A percentile compares a stretch with the other conserved stretches of the same genome.
These are phyloP conservation scores for Geotrichum phurueaensis DNA, from an alignment of 1,139 yeast species.

Conservation along the genomic window DNA sequence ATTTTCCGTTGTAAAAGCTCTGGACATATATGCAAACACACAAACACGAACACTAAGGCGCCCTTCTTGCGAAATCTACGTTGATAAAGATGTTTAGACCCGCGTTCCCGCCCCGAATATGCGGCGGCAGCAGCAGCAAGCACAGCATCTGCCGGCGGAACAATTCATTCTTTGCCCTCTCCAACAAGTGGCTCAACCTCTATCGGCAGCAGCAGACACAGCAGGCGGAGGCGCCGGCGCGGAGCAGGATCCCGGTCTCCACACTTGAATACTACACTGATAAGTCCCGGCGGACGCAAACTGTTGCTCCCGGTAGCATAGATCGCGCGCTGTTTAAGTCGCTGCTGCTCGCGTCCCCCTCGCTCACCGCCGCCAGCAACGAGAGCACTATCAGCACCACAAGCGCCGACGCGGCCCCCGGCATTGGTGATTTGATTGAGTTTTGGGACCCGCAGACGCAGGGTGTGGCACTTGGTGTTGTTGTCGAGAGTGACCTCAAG, in stretches of 20 bases:
- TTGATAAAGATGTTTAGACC: not conserved
- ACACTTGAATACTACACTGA: not conserved
- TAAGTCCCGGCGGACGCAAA: not conserved
- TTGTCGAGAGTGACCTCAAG: not conserved
- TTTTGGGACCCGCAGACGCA: not conserved
- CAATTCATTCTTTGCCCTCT: conserved; percentile 10
- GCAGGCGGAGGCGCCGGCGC: not conserved
- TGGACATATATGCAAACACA: not conserved
- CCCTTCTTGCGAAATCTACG: not conserved
- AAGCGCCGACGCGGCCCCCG: not conserved
- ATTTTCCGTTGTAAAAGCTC: not conserved
- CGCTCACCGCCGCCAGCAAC: not conserved
- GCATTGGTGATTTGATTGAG: conserved; percentile 10
- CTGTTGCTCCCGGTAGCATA: not conserved
- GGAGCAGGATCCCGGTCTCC: not conserved
- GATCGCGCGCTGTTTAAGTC: conserved; percentile 1
- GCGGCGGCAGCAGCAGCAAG: not conserved
- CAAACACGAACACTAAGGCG: not conserved
- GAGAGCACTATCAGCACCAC: not conserved
- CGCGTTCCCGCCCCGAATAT: not conserved
- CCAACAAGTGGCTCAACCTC: conserved; percentile 14
- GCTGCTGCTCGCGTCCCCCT: not conserved
- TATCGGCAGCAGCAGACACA: not conserved
- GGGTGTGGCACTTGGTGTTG: not conserved
- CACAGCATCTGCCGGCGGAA: not conserved